phyloP scores from a whole-genome alignment of 2,329 filamentous ascomycete genomes.

The Chalara sp. region DNA sequence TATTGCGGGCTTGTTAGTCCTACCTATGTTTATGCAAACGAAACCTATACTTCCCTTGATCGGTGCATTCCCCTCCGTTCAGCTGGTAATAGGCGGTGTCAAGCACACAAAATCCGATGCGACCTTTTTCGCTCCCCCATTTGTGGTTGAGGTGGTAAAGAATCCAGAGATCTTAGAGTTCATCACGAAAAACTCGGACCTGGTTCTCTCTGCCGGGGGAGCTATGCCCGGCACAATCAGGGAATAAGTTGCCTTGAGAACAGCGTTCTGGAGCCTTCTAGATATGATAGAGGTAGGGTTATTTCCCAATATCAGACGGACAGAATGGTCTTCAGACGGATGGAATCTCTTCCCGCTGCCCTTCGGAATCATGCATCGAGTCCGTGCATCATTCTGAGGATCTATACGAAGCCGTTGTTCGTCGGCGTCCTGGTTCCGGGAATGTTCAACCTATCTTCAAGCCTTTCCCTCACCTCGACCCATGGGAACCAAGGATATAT shows the following conservation, averaged over 20 bases:
- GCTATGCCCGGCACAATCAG: neutral
- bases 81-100: neutral
- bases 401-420: neutral
- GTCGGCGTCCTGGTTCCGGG: neutral
- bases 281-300: neutral
- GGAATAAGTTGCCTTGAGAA: neutral
- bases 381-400: neutral
- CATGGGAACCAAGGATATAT: conserved; percentile 34
- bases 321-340: neutral
- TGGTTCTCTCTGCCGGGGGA: neutral
- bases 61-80: neutral
- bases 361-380: neutral
- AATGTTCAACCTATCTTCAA: conserved; percentile 22
- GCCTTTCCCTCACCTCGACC: conserved; percentile 27
- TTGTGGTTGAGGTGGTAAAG: neutral
- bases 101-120: neutral
- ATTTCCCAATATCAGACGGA: neutral
- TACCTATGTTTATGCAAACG: neutral
- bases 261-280: neutral
- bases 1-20: neutral
- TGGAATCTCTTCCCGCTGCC: conserved; percentile 6
- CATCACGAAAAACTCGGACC: neutral
- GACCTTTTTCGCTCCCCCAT: neutral
- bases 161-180: neutral
- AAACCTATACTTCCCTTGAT: neutral